Conservation (phyloP, 1,284 basidiomycete species). For the Sanghuangporus weigelae region DNA sequence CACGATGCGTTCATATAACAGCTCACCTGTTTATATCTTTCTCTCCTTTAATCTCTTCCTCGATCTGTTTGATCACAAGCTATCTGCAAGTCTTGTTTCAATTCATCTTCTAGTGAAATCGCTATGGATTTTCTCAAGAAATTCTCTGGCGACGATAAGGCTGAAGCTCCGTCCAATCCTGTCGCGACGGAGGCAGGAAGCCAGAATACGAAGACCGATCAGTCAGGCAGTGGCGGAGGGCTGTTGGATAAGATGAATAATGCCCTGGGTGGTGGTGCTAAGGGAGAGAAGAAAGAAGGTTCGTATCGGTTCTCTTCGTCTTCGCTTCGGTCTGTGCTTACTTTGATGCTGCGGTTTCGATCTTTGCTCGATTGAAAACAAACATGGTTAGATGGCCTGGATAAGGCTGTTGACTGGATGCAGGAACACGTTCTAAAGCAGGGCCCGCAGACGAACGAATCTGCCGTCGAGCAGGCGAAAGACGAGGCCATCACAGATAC, state of each 20-base stretch:
- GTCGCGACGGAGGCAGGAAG: not conserved
- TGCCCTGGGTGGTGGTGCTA: slow-evolving; percentile 9
- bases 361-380: not conserved
- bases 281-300: slow-evolving; percentile 13
- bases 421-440: slow-evolving; percentile 21
- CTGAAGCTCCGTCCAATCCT: not conserved
- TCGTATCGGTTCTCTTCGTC: not conserved
- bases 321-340: not conserved
- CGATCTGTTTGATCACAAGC: not conserved
- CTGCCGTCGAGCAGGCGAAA: slow-evolving; percentile 21
- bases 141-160: not conserved
- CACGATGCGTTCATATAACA: no score
- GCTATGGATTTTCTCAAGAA: slow-evolving; percentile 8
- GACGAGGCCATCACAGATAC: slow-evolving; percentile 20
- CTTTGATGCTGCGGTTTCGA: not conserved
- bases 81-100: not conserved
- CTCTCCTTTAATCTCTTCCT: not conserved
- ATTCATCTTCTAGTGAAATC: not conserved
- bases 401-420: slow-evolving; percentile 20
- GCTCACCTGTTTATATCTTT: no score
- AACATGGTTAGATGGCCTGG: slow-evolving; percentile 13
- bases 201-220: not conserved
- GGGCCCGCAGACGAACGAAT: slow-evolving; percentile 21
- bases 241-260: slow-evolving; percentile 9
- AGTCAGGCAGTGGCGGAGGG: not conserved